Base-by-base conservation (phyloP, 805 yeast genomes). In the Scheffersomyces stipitis region DNA sequence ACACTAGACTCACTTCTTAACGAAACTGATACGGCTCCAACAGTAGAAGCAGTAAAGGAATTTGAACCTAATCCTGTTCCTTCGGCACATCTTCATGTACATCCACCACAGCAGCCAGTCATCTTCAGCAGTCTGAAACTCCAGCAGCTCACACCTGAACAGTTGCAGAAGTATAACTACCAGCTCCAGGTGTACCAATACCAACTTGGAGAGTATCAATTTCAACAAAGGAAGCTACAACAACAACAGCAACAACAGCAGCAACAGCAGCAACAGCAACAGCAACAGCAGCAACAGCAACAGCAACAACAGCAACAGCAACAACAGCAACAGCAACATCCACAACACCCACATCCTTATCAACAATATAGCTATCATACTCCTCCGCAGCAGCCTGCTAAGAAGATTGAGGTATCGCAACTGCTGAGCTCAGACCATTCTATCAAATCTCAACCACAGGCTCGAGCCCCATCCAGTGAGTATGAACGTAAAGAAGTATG, bases 401-500 rank as follows among this genome's bases (percentile, higher is more conserved):
- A 31, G 16, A 7, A 10, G 9, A 20, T 20, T 20, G n/a, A n/a
- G n/a, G 10, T 10, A 20, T 20, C 24, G 7, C 24, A 20, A 10
- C 24, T 10, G 7, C 9, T 10, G 7, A 20, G 10, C 10, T 20
- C 10, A 20, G 24, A 20, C 24, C 7, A 7, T 7, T 20, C 24
- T 7, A 7, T 7, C 9, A 20, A 20, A 5, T 15, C 30, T 22
- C 34, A 29, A 22, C 15, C 13, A 18, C 24, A 17, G 7, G 18
- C 28, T 6, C 18, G 13, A 12, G 27, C 36, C 17, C 15, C 18
- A 15, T 20, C 24, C 12, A 34, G 46, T 8, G 55, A 54, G 16
- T 55, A 54, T 26, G 60, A 57, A 22, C 51, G 42, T 32, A 58
- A 54, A 24, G 73, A 68, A 37, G 68, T 71, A 1, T 68, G 74